Base-by-base conservation (phyloP, 1,284 basidiomycete species). In the Grifola frondosa region DNA sequence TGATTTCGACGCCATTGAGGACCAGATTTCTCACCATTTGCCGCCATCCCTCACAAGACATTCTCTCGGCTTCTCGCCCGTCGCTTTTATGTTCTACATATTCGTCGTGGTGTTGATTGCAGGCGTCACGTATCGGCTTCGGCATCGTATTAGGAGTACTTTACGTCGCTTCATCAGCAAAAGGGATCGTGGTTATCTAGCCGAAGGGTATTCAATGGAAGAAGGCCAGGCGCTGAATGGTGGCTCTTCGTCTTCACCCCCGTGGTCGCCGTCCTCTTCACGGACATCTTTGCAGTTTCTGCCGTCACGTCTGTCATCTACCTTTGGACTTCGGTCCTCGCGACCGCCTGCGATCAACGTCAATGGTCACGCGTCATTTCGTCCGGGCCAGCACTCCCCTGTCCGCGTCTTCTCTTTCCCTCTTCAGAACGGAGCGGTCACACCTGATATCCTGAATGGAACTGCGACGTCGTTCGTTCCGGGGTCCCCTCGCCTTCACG, bases 61-160 rank as follows among this genome's bases (percentile, higher is more conserved):
- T 20, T 79, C 80, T 1, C 73, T 88, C 25, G 85, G 86, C 0
- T 87, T 88, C 60, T 85, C 85, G 3, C 78, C 78, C 12, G 69
- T 86, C 17, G 62, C 77, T 13, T 68, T 84, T 54, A 48, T 84
- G 6, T 71, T 84, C 55, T 81, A 78, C 54, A 44, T 73, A 9
- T 53, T 72, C 37, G 51, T 75, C 26, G 54, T 75, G 24, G 58
- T 69, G 30, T 39, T 76, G 23, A 33, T 78, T 38, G 45, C 71
- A 15, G 60, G 73, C 32, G 50, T 80, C 29, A 60, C 61, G 19
- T 80, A 71, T 49, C 80, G 84, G 5, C 53, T 88, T 44, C 77
- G 83, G 30, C 73, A 78, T 36, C 69, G 70, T 22, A 56, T 85
- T 9, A 68, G 77, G 20, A 58, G 69, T 10, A 64, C 66, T 19